These are phyloP conservation scores for Solioccasus polychromus DNA, from an alignment of 768 basidiomycete genomes.

Conservation along the genomic window DNA sequence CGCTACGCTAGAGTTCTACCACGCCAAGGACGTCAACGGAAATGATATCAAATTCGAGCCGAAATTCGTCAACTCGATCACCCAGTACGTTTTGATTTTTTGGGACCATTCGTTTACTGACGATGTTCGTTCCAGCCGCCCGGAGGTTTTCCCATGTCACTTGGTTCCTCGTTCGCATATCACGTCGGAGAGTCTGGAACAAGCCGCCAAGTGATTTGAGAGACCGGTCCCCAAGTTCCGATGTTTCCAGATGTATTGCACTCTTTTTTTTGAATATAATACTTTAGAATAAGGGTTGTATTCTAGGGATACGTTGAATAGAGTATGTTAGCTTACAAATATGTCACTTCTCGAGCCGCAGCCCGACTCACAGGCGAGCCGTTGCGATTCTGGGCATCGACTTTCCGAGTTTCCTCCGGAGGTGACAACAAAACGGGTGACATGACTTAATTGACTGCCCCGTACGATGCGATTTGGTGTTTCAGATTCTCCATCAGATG, in stretches of 20 bases:
- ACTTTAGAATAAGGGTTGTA: too few relatives aligned
- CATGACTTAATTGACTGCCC: too few relatives aligned
- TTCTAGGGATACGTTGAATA: not conserved
- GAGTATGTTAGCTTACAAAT: not conserved
- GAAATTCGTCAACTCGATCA: not conserved
- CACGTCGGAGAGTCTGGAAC: not conserved
- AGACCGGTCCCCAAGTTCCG: not conserved
- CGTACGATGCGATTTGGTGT: too few relatives aligned
- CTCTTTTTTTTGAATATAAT: too few relatives aligned
- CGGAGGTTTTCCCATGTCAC: constrained; percentile 1
- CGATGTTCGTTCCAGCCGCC: not conserved
- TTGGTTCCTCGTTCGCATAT: constrained; percentile 4
- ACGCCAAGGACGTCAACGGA: constrained; percentile 1
- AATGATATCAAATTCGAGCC: constrained; percentile 1
- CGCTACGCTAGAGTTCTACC: constrained; percentile 2
- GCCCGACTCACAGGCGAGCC: too few relatives aligned
- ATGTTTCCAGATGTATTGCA: too few relatives aligned
- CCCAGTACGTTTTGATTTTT: not conserved
- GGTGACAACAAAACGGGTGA: too few relatives aligned
- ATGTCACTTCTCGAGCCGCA: too few relatives aligned
- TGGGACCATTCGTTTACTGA: not conserved
- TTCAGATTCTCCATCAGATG: too few relatives aligned
- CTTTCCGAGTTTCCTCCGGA: too few relatives aligned
- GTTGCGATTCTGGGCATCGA: too few relatives aligned
- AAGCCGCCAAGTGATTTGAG: not conserved